Base-by-base conservation (phyloP, 805 yeast species). In the Myxozyma geophila region DNA sequence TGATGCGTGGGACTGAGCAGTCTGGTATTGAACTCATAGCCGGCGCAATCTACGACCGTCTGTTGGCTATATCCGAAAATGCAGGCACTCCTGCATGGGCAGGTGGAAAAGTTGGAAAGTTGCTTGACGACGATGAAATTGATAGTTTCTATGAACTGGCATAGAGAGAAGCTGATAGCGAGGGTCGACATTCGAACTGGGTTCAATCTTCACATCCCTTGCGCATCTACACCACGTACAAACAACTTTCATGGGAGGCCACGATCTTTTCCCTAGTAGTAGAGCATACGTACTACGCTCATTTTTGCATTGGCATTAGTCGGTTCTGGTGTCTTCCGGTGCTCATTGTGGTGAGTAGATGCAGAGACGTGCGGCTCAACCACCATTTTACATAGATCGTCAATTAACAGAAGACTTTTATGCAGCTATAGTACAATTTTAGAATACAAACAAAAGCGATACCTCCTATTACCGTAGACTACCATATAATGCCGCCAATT, bases 1-100 rank as follows among this genome's bases (percentile, higher is more conserved):
- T 89, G 70, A 92, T 93, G 2, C 78, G 86, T 43, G 95, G 92
- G 1, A 83, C 88, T 3, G 90, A 87, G 63, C 67, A 77, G 1
- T 78, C 82, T 39, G 90, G 89, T 7, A 80, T 87, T 6, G 73
- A 77, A 12, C 76, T 90, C 63, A 82, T 89, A 9, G 83, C 87
- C 19, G 91, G 87, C 70, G 93, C 92, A 0, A 73, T 89, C 2
- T 70, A 74, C 39, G 79, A 77, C 56, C 70, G 70, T 23, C 54
- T 64, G 7, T 15, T 40, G n/a, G 58, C 54, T 13, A 50, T 50
- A 10, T 33, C 58, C 12, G 58, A 54, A n/a, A 43, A 44, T 23
- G 13, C 9, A 2, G 10, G 15, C 8, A 37, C 55, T 37, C 43
- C 58, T 7, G 58, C 58, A 10, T 43, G 41, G 66, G 62, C 60